phyloP scores from a whole-genome alignment of 306 rosid species.

The Corylus avellana region DNA sequence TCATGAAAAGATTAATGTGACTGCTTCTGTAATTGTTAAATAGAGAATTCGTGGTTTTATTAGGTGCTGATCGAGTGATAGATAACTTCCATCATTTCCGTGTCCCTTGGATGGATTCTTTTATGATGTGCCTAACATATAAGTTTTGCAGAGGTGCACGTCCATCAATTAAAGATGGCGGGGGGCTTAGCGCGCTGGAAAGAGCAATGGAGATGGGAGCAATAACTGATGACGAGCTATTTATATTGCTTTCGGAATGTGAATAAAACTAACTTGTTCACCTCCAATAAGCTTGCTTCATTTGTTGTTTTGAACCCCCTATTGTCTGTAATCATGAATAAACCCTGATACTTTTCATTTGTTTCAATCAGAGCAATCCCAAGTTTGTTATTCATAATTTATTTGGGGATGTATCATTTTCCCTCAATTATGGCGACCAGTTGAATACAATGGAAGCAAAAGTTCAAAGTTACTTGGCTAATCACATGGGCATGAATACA shows the following conservation, averaged over 20 bases:
- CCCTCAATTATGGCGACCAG: background rate
- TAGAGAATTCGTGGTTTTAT: background rate
- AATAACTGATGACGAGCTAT: slow-evolving; percentile 85
- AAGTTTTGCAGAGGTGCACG: slow-evolving; percentile 68
- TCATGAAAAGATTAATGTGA: background rate
- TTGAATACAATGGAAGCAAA: background rate
- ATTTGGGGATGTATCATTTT: background rate
- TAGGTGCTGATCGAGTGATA: background rate
- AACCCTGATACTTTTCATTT: background rate
- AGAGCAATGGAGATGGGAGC: slow-evolving; percentile 99
- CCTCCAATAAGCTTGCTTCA: background rate
- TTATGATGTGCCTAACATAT: slow-evolving; percentile 25
- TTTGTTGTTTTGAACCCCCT: background rate
- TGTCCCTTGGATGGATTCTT: background rate
- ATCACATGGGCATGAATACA: too few relatives aligned
- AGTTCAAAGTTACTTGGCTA: too few relatives aligned
- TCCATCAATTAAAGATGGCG: slow-evolving; percentile 76
- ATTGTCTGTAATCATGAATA: slow-evolving; percentile 1
- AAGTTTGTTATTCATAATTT: background rate
- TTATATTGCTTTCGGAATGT: slow-evolving; percentile 64
- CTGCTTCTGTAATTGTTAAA: background rate
- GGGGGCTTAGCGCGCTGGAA: slow-evolving; percentile 75
- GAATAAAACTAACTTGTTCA: slow-evolving; percentile 32
- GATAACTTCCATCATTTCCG: background rate
- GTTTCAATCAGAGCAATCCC: background rate